These are phyloP conservation scores for Nicotiana obtusifolia DNA, from an alignment of 257 asterid species.

Conservation along the genomic window DNA sequence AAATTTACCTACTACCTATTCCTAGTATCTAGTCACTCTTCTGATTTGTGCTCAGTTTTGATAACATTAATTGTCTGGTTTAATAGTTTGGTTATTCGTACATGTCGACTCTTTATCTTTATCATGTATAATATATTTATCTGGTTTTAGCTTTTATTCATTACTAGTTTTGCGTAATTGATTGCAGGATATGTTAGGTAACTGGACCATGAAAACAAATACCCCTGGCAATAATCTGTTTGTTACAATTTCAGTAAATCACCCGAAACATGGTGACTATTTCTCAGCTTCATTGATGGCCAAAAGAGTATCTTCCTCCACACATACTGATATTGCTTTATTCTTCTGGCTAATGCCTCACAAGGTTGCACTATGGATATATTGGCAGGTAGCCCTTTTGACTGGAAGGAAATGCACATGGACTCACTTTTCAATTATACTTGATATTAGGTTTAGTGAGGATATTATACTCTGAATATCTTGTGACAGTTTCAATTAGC, in stretches of 20 bases:
- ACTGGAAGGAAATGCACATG: not conserved
- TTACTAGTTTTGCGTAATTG: constrained; percentile 3
- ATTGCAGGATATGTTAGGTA: constrained; percentile 82
- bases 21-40: not conserved
- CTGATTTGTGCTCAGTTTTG: not conserved
- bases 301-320: constrained; percentile 43
- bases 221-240: constrained; percentile 65
- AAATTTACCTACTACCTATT: not conserved
- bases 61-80: not conserved
- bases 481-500: not conserved
- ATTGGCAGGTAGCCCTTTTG: constrained; percentile 77
- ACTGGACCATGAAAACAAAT: constrained; percentile 63
- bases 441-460: not conserved
- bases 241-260: constrained; percentile 64
- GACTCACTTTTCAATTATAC: not conserved
- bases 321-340: constrained; percentile 38
- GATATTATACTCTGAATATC: not conserved
- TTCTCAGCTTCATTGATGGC: constrained; percentile 89
- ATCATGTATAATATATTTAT: not conserved
- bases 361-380: constrained; percentile 86
- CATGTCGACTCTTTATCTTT: not conserved
- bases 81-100: not conserved
- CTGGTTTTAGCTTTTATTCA: not conserved
- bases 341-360: constrained; percentile 99
- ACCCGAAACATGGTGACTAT: constrained; percentile 84